Evolutionary conservation across 768 basidiomycete genomes (phyloP).

Genomic region (Leccinum rimulosum): DNA sequence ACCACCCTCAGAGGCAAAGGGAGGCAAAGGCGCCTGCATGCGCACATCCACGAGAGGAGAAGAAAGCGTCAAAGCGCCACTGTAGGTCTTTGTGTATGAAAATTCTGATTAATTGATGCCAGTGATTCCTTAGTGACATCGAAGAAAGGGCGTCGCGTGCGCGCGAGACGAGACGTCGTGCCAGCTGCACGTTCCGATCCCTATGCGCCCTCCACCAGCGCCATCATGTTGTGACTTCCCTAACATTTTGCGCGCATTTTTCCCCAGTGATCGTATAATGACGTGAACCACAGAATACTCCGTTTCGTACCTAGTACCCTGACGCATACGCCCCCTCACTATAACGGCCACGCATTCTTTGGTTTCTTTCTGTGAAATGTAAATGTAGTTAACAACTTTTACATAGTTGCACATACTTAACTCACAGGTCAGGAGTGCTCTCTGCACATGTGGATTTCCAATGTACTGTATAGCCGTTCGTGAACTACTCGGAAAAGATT

Average conservation of each 20-base stretch:
- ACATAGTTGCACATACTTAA: not conserved
- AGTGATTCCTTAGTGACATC: constrained; percentile 3
- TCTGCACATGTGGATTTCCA: not conserved
- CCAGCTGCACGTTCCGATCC: constrained; percentile 3
- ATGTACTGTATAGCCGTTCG: not conserved
- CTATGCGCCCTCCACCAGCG: constrained; percentile 12
- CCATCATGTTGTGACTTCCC: constrained; percentile 6
- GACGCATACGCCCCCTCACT: no score
- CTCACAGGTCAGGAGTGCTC: not conserved
- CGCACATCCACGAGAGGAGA: not conserved
- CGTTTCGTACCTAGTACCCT: not conserved
- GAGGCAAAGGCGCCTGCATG: not conserved
- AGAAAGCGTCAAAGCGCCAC: constrained; percentile 1
- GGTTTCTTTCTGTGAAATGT: not conserved
- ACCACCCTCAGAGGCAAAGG: not conserved
- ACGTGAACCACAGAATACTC: not conserved
- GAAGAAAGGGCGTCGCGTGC: constrained; percentile 2
- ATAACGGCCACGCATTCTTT: not conserved
- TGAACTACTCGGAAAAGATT: not conserved
- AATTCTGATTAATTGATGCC: not conserved
- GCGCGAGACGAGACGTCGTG: not conserved
- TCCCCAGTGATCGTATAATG: not conserved
- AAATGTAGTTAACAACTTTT: not conserved
- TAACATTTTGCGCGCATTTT: not conserved
- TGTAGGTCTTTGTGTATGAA: constrained; percentile 4